A percentile compares a stretch with the other conserved stretches of the same genome.
phyloP scores from a whole-genome alignment of 108 stramenopile genomes.

The Nannochloropsis oceanica region DNA sequence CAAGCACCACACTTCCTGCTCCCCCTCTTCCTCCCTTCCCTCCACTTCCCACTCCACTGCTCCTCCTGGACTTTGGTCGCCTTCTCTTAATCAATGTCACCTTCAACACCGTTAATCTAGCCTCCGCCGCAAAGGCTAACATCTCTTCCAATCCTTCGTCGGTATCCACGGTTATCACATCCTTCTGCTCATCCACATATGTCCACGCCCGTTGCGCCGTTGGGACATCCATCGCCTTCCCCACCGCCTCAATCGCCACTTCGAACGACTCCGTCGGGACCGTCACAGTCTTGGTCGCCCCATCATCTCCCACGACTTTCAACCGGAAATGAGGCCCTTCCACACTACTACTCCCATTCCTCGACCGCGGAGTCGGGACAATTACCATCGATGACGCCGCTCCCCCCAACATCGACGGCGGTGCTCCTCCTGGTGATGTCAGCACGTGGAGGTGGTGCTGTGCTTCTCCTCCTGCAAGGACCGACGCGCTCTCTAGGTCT shows the following conservation, averaged over 20 bases:
- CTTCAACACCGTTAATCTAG: not conserved
- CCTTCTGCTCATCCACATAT: not conserved
- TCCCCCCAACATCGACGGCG: not conserved
- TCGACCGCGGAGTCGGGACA: not conserved
- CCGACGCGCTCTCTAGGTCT: not conserved
- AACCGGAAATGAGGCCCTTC: not conserved
- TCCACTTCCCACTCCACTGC: not conserved
- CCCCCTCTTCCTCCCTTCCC: not conserved
- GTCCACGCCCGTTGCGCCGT: not conserved
- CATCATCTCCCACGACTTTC: not conserved
- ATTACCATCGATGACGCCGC: not conserved
- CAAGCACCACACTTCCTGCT: not conserved
- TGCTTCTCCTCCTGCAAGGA: not conserved
- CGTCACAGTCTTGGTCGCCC: not conserved
- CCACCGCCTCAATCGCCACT: not conserved
- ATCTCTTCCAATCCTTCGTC: not conserved
- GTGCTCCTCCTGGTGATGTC: not conserved
- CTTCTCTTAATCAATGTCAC: not conserved
- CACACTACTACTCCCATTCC: not conserved
- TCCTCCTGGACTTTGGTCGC: not conserved
- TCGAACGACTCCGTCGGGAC: not conserved
- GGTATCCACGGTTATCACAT: not conserved
- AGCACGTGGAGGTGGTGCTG: not conserved
- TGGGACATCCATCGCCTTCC: not conserved
- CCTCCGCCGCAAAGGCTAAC: not conserved